Evolutionary conservation across 306 rosid species (phyloP), one percentile per base, ranked within the genome.

Genomic region (Vigna reflexopilosa): DNA sequence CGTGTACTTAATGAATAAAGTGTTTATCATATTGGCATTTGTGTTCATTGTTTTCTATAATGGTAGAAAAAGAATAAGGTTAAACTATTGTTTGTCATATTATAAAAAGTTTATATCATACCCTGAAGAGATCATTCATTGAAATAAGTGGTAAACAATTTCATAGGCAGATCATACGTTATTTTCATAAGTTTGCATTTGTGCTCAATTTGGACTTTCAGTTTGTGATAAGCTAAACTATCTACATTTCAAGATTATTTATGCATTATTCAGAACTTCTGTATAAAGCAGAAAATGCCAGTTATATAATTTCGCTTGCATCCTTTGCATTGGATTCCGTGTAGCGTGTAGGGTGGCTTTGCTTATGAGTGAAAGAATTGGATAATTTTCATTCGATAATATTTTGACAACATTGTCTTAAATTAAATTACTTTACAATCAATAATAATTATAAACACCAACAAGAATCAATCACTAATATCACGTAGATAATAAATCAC

Each of bases 201-300:
- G 9, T 51, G 48, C 36, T 72, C 4, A 22, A 42, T 72, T 48
- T 59, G 45, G 62, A 76, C 34, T 44, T 63, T 65, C 67, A 65
- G 24, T 69, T 73, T 73, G 73, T 73, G 49, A 45, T 54, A 40
- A 51, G 56, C 44, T 51, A 47, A 67, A 56, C 64, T 56, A 10
- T 66, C 24, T 48, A 2, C 10, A 68, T 26, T 48, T 68, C 5
- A 22, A 22, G 4, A 45, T 42, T 67, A 1, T 20, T 20, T 67
- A 44, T 42, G 12, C 8, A 7, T 72, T 72, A 34, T 20, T 9
- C 22, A 6, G 8, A 49, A 13, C 10, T 34, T 49, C 7, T 75
- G 14, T 5, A 45, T 5, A 45, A 28, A 61, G 8, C 5, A 26
- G 3, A 38, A 54, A 9, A 28, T 45, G 59, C 58, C 56, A 67